These are phyloP conservation scores for Hypoxylon sp. DNA, from an alignment of 2,329 filamentous ascomycete genomes.

Conservation along the genomic window DNA sequence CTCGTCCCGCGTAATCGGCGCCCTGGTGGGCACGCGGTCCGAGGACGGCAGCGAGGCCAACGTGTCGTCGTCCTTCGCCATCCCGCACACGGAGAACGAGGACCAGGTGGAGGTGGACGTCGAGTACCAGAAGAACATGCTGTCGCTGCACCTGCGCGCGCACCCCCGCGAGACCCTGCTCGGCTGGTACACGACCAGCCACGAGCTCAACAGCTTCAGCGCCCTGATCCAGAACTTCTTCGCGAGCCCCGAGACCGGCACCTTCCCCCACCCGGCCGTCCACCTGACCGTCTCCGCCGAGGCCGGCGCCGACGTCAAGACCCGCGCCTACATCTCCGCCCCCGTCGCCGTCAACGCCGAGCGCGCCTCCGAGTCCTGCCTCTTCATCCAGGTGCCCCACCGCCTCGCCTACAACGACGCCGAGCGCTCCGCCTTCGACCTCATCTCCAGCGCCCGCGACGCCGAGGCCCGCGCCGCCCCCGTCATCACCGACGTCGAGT, in stretches of 20 bases:
- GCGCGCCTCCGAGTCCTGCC: constrained; percentile 93
- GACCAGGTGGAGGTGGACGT: constrained; percentile 99
- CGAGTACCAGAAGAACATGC: constrained; percentile 99
- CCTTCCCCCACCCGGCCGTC: constrained; percentile 95
- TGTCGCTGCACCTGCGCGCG: constrained; percentile 91
- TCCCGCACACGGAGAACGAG: constrained; percentile 97
- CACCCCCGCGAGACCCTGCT: constrained; percentile 94
- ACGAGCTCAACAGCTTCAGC: constrained; percentile 97
- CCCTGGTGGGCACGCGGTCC: constrained; percentile 89
- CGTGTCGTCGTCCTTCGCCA: constrained; percentile 96
- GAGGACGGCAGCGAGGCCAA: constrained; percentile 98
- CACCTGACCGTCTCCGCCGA: constrained; percentile 95
- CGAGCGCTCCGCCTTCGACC: constrained; percentile 76
- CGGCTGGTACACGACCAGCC: constrained; percentile 97
- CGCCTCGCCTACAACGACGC: constrained; percentile 86
- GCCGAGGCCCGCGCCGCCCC: constrained; percentile 78
- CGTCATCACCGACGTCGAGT: constrained; percentile 89
- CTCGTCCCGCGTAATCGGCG: constrained; percentile 96
- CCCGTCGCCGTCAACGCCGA: constrained; percentile 96
- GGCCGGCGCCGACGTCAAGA: constrained; percentile 88
- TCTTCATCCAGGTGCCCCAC: constrained; percentile 97
- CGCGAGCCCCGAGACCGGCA: constrained; percentile 94
- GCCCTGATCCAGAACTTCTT: constrained; percentile 99
- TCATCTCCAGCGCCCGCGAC: constrained; percentile 86
- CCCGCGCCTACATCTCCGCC: constrained; percentile 93